Evolutionary conservation across 139 green algal genomes (phyloP).

Genomic region (Tetraselmis striata): DNA sequence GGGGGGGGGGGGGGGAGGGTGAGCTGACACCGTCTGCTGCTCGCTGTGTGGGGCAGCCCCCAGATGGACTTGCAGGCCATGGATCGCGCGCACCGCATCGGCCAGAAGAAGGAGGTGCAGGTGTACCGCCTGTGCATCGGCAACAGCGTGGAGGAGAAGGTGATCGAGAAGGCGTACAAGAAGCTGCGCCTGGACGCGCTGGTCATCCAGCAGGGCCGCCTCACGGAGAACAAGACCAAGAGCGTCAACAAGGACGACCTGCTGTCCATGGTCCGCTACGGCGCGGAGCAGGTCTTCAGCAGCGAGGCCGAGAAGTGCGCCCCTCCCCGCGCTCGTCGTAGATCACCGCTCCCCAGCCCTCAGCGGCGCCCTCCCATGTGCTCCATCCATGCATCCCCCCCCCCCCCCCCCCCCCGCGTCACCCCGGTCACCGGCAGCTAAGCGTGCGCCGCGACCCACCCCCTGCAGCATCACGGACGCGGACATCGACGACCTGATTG

Average conservation of each 20-base stretch:
- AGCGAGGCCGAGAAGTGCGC: constrained; percentile 36
- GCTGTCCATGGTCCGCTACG: constrained; percentile 96
- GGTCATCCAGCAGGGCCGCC: constrained; percentile 97
- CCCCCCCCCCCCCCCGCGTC: too few relatives aligned
- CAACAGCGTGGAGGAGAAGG: constrained; percentile 97
- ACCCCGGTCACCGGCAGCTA: too few relatives aligned
- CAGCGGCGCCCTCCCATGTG: too few relatives aligned
- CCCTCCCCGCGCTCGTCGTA: too few relatives aligned
- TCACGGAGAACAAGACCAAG: constrained; percentile 77
- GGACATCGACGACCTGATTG: constrained; percentile 94
- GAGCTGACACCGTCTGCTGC: too few relatives aligned
- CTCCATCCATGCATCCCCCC: too few relatives aligned
- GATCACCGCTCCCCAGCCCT: too few relatives aligned
- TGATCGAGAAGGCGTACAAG: constrained; percentile 99
- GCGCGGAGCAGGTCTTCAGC: constrained; percentile 94
- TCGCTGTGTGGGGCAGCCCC: not conserved
- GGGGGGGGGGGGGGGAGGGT: too few relatives aligned
- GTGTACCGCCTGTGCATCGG: constrained; percentile 97
- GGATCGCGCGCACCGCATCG: constrained; percentile 97
- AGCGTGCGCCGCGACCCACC: too few relatives aligned
- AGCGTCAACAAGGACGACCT: constrained; percentile 97
- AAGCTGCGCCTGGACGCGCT: constrained; percentile 98
- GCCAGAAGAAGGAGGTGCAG: constrained; percentile 99
- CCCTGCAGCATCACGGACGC: constrained; percentile 67
- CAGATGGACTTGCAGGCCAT: constrained; percentile 83